Evolutionary conservation across 345 rosid species (phyloP), one percentile per base, ranked within the genome.

Genomic region (Viola odorata): DNA sequence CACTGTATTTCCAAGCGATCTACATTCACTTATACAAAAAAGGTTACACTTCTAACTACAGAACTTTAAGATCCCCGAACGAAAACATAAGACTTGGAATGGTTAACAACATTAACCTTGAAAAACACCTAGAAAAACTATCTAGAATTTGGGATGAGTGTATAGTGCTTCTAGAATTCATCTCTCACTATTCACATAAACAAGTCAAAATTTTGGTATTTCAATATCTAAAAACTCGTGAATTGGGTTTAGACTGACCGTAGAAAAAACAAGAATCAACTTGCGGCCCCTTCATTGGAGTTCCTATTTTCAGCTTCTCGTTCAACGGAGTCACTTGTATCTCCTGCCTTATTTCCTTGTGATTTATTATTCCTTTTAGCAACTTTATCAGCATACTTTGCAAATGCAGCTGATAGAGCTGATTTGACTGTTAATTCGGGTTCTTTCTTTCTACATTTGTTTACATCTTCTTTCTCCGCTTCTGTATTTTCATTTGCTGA

Each of bases 371-470:
- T 55, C 66, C 55, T 73, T 71, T 70, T 82, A 56, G 76, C 58
- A 53, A 44, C 50, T 61, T 66, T 72, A 14, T 61, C n/a, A 47
- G 82, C 82, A 69, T 83, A 87, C 52, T 85, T 82, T 0, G 87
- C 78, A 70, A 84, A 90, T 37, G 95, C 97, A 61, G 85, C 77
- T 6, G 96, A 79, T 12, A 87, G 82, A 0, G 95, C 90, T 8
- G 87, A 85, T 71, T 84, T 94, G 14, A 90, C 82, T 0, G 84
- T 78, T 60, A 68, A 17, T 69, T 86, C 85, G 0, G 96, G 76
- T 63, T 90, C 91, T 53, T 69, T 84, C 79, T 77, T 82, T 75
- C 71, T 53, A 44, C 72, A 77, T 70, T 86, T 88, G 49, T 73
- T 69, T 0, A 73, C 44, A 32, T 70, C 62, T 51, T 73, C 78